Conservation (phyloP, 768 basidiomycete species). For the Dentipellis fragilis region DNA sequence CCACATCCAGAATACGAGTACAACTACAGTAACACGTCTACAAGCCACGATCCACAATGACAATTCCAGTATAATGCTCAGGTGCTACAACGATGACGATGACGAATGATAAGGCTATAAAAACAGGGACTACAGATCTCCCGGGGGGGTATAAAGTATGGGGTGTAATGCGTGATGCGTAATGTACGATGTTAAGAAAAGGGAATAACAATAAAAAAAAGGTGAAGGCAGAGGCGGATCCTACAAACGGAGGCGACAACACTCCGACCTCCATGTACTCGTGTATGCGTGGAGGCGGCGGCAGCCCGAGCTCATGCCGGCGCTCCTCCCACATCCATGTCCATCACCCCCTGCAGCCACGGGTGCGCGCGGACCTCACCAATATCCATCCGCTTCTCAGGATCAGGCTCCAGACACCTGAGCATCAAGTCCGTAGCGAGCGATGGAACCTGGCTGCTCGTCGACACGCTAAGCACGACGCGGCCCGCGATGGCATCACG, state of each 20-base stretch:
- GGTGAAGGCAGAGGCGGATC: not conserved
- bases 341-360: slow-evolving; percentile 52
- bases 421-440: slow-evolving; percentile 54
- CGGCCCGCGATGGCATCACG: slow-evolving; percentile 65
- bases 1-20: no score
- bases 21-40: no score
- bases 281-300: not conserved
- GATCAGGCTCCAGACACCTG: slow-evolving; percentile 79
- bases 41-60: no score
- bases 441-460: slow-evolving; percentile 12
- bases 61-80: no score
- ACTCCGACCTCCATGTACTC: slow-evolving; percentile 7
- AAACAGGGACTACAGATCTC: no score
- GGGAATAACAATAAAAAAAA: no score
- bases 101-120: no score
- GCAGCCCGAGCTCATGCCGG: not conserved
- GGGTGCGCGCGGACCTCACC: slow-evolving; percentile 69
- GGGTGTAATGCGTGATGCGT: no score
- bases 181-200: no score
- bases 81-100: no score
- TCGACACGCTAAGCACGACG: slow-evolving; percentile 32
- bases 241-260: not conserved
- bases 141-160: no score
- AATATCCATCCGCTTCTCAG: slow-evolving; percentile 70
- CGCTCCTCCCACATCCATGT: slow-evolving; percentile 9